phyloP scores from a whole-genome alignment of 2,329 filamentous ascomycete species.

The Claviceps fusiformis region DNA sequence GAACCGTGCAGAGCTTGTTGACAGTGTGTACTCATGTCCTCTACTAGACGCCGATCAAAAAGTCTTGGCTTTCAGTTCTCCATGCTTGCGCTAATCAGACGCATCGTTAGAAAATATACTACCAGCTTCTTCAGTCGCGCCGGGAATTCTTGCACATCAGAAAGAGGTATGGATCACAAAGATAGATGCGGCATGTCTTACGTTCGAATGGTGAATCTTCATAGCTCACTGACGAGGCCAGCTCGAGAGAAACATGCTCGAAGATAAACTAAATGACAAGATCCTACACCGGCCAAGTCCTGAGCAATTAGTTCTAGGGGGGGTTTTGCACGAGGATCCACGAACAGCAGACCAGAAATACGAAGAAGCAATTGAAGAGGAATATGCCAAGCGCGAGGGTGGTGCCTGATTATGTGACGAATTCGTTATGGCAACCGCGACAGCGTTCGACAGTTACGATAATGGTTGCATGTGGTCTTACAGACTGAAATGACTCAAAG shows the following conservation, averaged over 20 bases:
- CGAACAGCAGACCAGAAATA: slow-evolving; percentile 44
- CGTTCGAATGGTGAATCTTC: background rate
- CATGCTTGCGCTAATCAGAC: slow-evolving; percentile 9
- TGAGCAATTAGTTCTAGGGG: slow-evolving; percentile 63
- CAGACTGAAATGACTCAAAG: background rate
- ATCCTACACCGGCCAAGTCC: slow-evolving; percentile 64
- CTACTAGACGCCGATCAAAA: no score
- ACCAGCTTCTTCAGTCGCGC: slow-evolving; percentile 62
- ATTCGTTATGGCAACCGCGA: no score
- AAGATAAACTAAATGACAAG: slow-evolving; percentile 76
- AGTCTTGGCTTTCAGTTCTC: background rate
- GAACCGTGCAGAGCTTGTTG: slow-evolving; percentile 62
- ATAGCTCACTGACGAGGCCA: slow-evolving; percentile 11
- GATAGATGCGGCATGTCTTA: background rate
- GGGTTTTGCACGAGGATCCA: slow-evolving; percentile 60
- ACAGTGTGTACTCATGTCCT: slow-evolving; percentile 44
- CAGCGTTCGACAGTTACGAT: background rate
- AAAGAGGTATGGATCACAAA: slow-evolving; percentile 42
- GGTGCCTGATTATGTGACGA: slow-evolving; percentile 33
- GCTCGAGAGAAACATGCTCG: slow-evolving; percentile 78
- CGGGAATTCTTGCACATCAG: slow-evolving; percentile 66
- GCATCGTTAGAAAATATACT: slow-evolving; percentile 68
- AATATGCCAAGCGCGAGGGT: slow-evolving; percentile 50
- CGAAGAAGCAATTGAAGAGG: slow-evolving; percentile 47
- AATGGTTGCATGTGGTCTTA: background rate